Base-by-base conservation (phyloP, 2,329 filamentous ascomycete species). In the Exophiala aquamarina region DNA sequence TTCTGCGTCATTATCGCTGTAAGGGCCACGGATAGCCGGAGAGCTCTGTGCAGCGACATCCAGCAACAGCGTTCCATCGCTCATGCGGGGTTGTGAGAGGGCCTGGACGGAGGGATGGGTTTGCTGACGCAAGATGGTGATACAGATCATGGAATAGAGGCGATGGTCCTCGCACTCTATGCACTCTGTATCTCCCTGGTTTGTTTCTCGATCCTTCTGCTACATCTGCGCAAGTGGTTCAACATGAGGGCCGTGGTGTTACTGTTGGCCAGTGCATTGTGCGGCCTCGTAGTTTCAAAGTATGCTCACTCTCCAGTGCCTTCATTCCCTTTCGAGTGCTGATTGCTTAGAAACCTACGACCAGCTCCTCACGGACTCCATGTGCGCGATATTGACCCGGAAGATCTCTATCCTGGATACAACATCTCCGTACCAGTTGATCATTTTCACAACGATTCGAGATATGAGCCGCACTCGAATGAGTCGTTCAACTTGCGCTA, bases 371-470 rank as follows among this genome's bases (percentile, higher is more conserved):
- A 49, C 31, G 36, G 37, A 9, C 36, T 55, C 31, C 11, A n/a
- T 7, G 21, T 21, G 20, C 36, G 43, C 9, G 55, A 55, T 43
- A 50, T 54, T 33, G 51, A 63, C 44, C 54, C 58, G 33, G 41
- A 26, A 20, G 49, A 51, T 13, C 44, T 58, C 13, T 80, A 77
- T 56, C 70, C 75, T 3, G 70, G 65, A 20, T 62, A 77, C 60
- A 79, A 76, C 54, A 62, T 82, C 47, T 74, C 75, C 0, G 74
- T 79, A 1, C 79, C 79, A 0, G 73, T 94, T 26, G 89, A 95
- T 65, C 87, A 93, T 63, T 94, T 93, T 69, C 87, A 87, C 67
- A 89, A 92, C 61, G 84, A 90, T 44, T 79, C 82, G 2, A 71
- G 75, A 39, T 94, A 94, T 62, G 86, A 84, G 64, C 88, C 89